These are phyloP conservation scores for Hypoxylon fuscum DNA, from an alignment of 495 filamentous ascomycete species.

Conservation along the genomic window DNA sequence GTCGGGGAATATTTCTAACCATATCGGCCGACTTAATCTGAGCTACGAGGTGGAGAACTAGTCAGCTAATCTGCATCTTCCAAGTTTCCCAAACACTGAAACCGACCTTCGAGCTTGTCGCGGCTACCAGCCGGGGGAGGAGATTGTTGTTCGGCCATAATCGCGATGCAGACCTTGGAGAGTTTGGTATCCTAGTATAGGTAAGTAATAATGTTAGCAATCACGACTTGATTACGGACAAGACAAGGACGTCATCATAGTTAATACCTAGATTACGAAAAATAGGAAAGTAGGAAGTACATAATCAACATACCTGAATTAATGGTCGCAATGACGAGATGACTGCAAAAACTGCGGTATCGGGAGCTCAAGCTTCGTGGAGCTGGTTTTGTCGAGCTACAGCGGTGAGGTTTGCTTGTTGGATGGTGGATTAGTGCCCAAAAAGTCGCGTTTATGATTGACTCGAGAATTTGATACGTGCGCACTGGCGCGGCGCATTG, in stretches of 20 bases:
- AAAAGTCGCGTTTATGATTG: background rate
- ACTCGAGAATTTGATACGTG: no score
- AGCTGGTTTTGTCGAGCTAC: no score
- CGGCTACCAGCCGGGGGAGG: conserved; percentile 34
- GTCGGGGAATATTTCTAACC: conserved; percentile 68
- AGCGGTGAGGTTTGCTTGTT: no score
- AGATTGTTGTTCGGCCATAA: conserved; percentile 42
- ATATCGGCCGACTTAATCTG: conserved; percentile 98
- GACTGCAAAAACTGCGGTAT: no score
- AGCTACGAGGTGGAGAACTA: conserved; percentile 59
- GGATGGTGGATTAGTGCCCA: background rate
- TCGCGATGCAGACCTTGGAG: background rate
- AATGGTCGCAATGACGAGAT: background rate
- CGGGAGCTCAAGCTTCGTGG: background rate
- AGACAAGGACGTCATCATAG: background rate
- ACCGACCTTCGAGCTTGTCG: conserved; percentile 46
- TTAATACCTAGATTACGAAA: background rate
- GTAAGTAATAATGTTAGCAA: conserved; percentile 4
- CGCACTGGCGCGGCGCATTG: no score
- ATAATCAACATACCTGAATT: conserved; percentile 16
- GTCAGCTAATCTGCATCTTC: conserved; percentile 25
- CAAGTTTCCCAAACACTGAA: background rate
- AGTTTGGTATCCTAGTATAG: no score
- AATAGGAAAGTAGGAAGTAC: background rate
- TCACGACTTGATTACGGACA: background rate